Evolutionary conservation across 805 yeast species (phyloP), one percentile per base, ranked within the genome.

Genomic region (Torulaspora franciscae): DNA sequence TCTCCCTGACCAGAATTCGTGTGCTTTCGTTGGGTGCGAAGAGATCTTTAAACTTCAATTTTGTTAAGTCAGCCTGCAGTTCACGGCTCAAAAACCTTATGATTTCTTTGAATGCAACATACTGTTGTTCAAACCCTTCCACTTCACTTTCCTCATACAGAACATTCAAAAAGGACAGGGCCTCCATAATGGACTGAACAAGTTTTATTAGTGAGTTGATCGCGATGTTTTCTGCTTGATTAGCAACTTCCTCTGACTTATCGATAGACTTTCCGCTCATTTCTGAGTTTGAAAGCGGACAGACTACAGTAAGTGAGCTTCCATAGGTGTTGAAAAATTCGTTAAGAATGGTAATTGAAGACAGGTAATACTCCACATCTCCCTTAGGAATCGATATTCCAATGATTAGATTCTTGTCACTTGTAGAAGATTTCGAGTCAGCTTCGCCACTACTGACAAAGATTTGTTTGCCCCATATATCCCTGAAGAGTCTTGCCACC

Each of bases 161-260:
- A 7, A 91, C 85, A 66, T 84, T 77, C 50, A 93, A 70, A 61
- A 93, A 93, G 1, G 97, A 88, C 26, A 91, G 71, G 0, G 95
- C 95, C 66, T 93, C 98, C 55, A 87, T 86, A 65, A 88, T 80
- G 6, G 87, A 80, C 43, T 77, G 79, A 45, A 90, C 74, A 7
- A 90, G 76, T 56, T 85, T 81, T 36, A 86, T 72, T 30, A 93
- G 68, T 0, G 96, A 80, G 23, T 81, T 80, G 52, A 91, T 77
- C 6, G 95, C 96, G 57, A 88, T 81, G 57, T 87, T 89, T 62
- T 93, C 99, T 1, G 96, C 95, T 65, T 93, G 90, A 44, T 79
- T 70, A 35, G 89, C 82, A 34, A 84, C 79, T 52, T 85, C 91
- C 40, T 78, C 76, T 4, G 67, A 53, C 43, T 68, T 69, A 48